Evolutionary conservation across 495 filamentous ascomycete genomes (phyloP), one percentile per base, ranked within the genome.

Genomic region (Aspergillus bridgeri): DNA sequence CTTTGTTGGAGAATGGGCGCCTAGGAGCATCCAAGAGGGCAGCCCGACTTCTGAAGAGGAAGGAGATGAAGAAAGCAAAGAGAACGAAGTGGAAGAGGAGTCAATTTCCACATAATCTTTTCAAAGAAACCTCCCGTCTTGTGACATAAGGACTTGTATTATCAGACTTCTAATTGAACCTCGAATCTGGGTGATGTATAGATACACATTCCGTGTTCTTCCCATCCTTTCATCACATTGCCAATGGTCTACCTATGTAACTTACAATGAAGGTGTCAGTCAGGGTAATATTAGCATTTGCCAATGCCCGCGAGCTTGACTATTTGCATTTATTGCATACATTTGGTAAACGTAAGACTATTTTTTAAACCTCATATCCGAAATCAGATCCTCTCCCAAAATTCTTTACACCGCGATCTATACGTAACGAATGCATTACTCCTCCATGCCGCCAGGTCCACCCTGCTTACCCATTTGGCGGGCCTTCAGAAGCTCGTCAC

Each of bases 401-500:
- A 64, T 61, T 64, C 67, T 70, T 69, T 64, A 70, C 66, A 61
- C 58, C 58, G 51, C 42, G 60, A 23, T 58, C 66, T 59, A 48
- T 70, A 60, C 63, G 54, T 62, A 54, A 62, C 48, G 53, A 56
- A 62, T 54, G 57, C 63, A 68, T 76, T 73, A 77, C 65, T 79
- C 73, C 43, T 79, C 77, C 75, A 71, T 74, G 55, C 69, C 73
- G 51, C 68, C 75, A 57, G 76, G 76, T 52, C 73, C 75, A 52
- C 73, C 64, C 48, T 65, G 60, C 64, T 65, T 74, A 58, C 75
- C 87, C 93, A 98, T 98, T 76, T 98, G 95, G 69, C 94, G 81
- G 52, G 94, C 94, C 81, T 99, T 99, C 56, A 99, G 77, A 73
- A 99, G 80, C 79, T 99, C 94, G 65, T 99, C 94, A 62, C 95